phyloP scores from a whole-genome alignment of 148 eudicot genomes.

The Euryodendron excelsum region DNA sequence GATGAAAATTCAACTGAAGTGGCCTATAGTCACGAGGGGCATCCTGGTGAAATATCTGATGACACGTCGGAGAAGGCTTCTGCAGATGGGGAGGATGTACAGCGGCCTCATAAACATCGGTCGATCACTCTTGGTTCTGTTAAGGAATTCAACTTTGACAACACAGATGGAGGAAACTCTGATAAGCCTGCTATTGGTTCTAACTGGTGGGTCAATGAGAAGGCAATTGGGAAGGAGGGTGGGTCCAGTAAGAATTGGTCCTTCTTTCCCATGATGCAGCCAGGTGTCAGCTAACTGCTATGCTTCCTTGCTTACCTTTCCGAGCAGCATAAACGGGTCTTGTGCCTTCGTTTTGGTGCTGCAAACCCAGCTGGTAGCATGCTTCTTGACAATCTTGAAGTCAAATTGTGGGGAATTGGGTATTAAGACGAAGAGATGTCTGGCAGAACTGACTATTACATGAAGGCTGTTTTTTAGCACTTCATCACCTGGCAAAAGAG shows the following conservation, averaged over 20 bases:
- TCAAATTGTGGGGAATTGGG: background rate
- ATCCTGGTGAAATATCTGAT: constrained; percentile 22
- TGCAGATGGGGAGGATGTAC: constrained; percentile 45
- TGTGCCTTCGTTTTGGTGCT: background rate
- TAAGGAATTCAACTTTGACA: constrained; percentile 87
- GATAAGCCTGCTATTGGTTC: constrained; percentile 47
- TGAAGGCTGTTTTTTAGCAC: constrained; percentile 11
- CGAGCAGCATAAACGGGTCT: background rate
- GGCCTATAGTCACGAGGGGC: constrained; percentile 21
- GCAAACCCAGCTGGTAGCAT: background rate
- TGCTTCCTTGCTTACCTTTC: background rate
- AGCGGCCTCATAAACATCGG: constrained; percentile 54
- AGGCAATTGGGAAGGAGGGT: constrained; percentile 47
- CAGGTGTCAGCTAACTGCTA: constrained; percentile 56
- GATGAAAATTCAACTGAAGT: constrained; percentile 25
- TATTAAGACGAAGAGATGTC: constrained; percentile 1
- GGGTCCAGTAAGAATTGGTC: constrained; percentile 66
- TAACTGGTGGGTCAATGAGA: constrained; percentile 87
- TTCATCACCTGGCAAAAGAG: background rate
- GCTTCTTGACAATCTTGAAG: background rate
- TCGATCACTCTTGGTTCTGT: constrained; percentile 71
- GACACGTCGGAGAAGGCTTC: constrained; percentile 22
- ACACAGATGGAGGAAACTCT: constrained; percentile 49
- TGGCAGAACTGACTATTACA: constrained; percentile 7
- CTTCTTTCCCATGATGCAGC: constrained; percentile 78